Percentiles rank a stretch among this genome's conserved stretches.
Evolutionary conservation across 345 rosid species (phyloP).

Genomic region (Gossypium mustelinum): DNA sequence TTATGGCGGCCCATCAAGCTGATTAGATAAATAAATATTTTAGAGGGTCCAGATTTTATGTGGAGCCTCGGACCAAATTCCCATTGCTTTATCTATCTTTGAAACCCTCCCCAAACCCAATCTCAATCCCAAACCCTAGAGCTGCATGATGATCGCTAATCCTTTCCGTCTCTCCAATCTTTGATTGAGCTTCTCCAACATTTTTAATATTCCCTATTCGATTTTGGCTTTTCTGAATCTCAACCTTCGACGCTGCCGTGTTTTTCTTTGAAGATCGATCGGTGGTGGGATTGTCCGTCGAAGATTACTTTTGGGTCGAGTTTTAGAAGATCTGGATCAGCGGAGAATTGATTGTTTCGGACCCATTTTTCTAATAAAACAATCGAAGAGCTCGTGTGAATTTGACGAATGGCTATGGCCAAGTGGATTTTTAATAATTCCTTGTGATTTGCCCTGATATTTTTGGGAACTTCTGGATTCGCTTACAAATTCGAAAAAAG

Average conservation of each 20-base stretch:
- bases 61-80: neutral
- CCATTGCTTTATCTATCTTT: neutral
- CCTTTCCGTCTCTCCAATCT: neutral
- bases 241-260: neutral
- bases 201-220: neutral
- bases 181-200: neutral
- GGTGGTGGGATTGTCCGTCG: neutral
- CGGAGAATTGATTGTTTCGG: neutral
- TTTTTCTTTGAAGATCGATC: conserved; percentile 7
- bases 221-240: neutral
- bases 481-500: neutral
- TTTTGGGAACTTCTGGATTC: neutral
- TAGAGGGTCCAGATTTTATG: neutral
- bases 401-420: neutral
- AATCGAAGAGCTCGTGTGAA: neutral
- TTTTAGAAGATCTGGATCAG: neutral
- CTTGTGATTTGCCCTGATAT: neutral
- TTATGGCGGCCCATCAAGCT: neutral
- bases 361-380: neutral
- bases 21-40: neutral
- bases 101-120: neutral
- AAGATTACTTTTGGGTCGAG: neutral
- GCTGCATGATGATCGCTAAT: neutral
- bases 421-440: neutral
- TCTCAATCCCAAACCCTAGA: conserved; percentile 7